phyloP scores from a whole-genome alignment of 805 yeast species.

The Hanseniaspora mollemarum region DNA sequence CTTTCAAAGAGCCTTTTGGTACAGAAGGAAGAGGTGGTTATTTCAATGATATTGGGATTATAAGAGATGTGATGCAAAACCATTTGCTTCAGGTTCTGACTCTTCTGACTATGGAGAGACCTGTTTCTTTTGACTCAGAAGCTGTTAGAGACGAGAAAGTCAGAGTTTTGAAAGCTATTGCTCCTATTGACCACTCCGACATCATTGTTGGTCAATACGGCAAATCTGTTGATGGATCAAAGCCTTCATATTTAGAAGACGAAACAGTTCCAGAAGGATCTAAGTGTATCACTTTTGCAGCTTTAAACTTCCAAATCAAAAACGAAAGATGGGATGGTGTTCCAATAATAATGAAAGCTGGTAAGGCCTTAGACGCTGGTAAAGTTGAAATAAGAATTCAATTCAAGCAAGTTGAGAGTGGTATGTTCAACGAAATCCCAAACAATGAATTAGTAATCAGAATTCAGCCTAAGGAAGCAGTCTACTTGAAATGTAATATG shows the following conservation, averaged over 20 bases:
- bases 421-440: slow-evolving; percentile 68
- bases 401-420: slow-evolving; percentile 74
- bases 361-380: slow-evolving; percentile 90
- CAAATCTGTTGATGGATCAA: slow-evolving; percentile 70
- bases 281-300: slow-evolving; percentile 87
- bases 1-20: slow-evolving; percentile 96
- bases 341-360: slow-evolving; percentile 90
- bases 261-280: slow-evolving; percentile 73
- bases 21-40: slow-evolving; percentile 99
- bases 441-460: slow-evolving; percentile 90
- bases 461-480: slow-evolving; percentile 89
- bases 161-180: slow-evolving; percentile 72
- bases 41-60: slow-evolving; percentile 87
- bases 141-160: slow-evolving; percentile 94
- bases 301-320: slow-evolving; percentile 60
- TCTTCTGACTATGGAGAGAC: slow-evolving; percentile 88
- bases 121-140: slow-evolving; percentile 82
- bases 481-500: slow-evolving; percentile 83
- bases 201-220: slow-evolving; percentile 80
- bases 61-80: slow-evolving; percentile 97
- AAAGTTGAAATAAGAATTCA: slow-evolving; percentile 93
- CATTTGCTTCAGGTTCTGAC: slow-evolving; percentile 89
- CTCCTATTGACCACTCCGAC: slow-evolving; percentile 52
- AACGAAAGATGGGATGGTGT: slow-evolving; percentile 99
- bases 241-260: slow-evolving; percentile 88